Percentiles rank a stretch among this genome's conserved stretches.
phyloP scores from a whole-genome alignment of 495 filamentous ascomycete species.

The Penicillium coffeae region DNA sequence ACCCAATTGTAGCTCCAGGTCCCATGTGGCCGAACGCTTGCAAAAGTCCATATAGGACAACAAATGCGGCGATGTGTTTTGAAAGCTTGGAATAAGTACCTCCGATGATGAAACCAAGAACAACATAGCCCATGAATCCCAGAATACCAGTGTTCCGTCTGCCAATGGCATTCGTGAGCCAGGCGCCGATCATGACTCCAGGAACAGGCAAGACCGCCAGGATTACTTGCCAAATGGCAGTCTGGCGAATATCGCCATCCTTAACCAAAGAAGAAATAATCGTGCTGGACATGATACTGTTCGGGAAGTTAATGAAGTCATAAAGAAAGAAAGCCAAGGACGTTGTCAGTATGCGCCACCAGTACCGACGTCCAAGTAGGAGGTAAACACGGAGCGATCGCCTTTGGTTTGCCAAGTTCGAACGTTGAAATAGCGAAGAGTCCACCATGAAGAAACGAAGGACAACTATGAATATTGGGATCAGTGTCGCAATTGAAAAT shows the following conservation, averaged over 20 bases:
- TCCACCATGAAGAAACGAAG: slow-evolving; percentile 33
- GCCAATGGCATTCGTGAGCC: slow-evolving; percentile 31
- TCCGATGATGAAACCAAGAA: slow-evolving; percentile 36
- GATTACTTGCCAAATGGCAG: slow-evolving; percentile 36
- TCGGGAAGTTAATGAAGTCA: slow-evolving; percentile 37
- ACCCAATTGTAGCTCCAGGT: slow-evolving; percentile 31
- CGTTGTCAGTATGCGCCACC: slow-evolving; percentile 26
- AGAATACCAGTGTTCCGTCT: slow-evolving; percentile 30
- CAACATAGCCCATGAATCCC: slow-evolving; percentile 30
- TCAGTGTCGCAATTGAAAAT: slow-evolving; percentile 30
- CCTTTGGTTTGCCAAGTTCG: slow-evolving; percentile 23
- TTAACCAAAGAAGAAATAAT: slow-evolving; percentile 37
- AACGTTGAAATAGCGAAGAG: slow-evolving; percentile 29
- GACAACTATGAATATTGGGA: slow-evolving; percentile 27
- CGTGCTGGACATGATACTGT: slow-evolving; percentile 37
- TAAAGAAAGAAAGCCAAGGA: slow-evolving; percentile 35
- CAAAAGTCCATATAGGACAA: slow-evolving; percentile 34
- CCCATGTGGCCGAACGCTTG: slow-evolving; percentile 38
- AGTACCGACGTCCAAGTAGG: slow-evolving; percentile 26
- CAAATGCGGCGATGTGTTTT: slow-evolving; percentile 30
- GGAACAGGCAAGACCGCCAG: slow-evolving; percentile 33
- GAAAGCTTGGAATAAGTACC: slow-evolving; percentile 27
- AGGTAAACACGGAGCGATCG: slow-evolving; percentile 20
- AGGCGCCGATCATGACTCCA: slow-evolving; percentile 32
- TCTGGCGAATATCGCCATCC: slow-evolving; percentile 28